Evolutionary conservation across 345 rosid genomes (phyloP).

Genomic region (Hibiscus mutabilis): DNA sequence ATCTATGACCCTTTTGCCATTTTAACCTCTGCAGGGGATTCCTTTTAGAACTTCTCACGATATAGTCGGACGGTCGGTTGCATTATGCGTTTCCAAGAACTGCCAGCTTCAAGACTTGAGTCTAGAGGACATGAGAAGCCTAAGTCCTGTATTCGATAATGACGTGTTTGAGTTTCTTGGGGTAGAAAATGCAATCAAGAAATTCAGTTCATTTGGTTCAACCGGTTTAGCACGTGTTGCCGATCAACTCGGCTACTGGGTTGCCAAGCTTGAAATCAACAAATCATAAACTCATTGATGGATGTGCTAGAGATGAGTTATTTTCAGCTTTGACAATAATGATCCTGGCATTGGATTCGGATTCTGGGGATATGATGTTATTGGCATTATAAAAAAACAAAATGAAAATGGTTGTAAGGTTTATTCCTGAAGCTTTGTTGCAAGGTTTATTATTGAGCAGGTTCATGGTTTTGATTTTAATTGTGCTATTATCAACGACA

Average conservation of each 20-base stretch:
- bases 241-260: constrained; percentile 60
- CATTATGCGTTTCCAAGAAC: constrained; percentile 58
- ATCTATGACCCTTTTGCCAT: neutral
- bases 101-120: constrained; percentile 71
- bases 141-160: constrained; percentile 54
- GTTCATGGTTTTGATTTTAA: neutral
- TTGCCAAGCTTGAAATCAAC: constrained; percentile 39
- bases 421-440: neutral
- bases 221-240: constrained; percentile 65
- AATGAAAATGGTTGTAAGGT: neutral
- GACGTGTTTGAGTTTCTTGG: constrained; percentile 77
- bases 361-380: neutral
- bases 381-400: neutral
- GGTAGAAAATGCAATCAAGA: constrained; percentile 66
- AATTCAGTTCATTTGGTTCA: constrained; percentile 73
- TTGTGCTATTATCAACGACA: neutral
- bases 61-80: constrained; percentile 79
- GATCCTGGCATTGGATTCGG: neutral
- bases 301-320: constrained; percentile 1
- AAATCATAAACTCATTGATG: neutral
- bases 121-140: constrained; percentile 59
- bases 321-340: neutral
- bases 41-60: constrained; percentile 97
- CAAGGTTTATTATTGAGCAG: no score
- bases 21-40: constrained; percentile 46